phyloP scores from a whole-genome alignment of 441 rosid species.

The Pelargonium myrrhifolium region DNA sequence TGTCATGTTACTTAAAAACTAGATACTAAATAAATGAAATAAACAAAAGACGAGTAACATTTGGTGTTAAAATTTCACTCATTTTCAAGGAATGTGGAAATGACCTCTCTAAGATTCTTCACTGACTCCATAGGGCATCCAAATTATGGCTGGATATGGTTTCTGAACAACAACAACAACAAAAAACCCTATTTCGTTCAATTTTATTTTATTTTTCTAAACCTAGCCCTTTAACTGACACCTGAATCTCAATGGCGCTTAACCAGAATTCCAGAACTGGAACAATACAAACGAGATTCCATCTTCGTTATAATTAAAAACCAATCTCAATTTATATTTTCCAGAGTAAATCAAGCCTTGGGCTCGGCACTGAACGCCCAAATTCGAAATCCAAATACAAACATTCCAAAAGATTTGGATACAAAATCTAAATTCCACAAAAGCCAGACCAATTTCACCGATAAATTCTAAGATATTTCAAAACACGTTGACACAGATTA shows the following conservation, averaged over 20 bases:
- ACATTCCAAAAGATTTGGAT: no score
- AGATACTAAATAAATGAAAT: slow-evolving; percentile 4
- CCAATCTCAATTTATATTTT: background rate
- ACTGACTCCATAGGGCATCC: slow-evolving; percentile 14
- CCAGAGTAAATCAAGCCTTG: no score
- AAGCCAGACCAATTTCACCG: background rate
- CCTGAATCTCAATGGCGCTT: background rate
- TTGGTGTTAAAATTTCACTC: slow-evolving; percentile 21
- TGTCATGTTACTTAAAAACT: slow-evolving; percentile 24
- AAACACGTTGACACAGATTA: no score
- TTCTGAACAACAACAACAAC: background rate
- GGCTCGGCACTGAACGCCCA: background rate
- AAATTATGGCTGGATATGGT: background rate
- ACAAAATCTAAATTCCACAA: background rate
- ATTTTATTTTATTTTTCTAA: background rate
- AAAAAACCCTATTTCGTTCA: background rate
- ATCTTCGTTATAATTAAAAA: background rate
- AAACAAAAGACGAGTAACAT: slow-evolving; percentile 24
- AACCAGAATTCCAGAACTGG: background rate
- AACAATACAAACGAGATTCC: background rate
- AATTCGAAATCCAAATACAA: background rate
- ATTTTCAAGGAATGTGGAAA: slow-evolving; percentile 33
- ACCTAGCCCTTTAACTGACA: background rate
- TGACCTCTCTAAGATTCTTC: slow-evolving; percentile 30
- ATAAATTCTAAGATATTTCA: background rate